Conservation (phyloP, 768 basidiomycete species). For the Leccinum variicolor region DNA sequence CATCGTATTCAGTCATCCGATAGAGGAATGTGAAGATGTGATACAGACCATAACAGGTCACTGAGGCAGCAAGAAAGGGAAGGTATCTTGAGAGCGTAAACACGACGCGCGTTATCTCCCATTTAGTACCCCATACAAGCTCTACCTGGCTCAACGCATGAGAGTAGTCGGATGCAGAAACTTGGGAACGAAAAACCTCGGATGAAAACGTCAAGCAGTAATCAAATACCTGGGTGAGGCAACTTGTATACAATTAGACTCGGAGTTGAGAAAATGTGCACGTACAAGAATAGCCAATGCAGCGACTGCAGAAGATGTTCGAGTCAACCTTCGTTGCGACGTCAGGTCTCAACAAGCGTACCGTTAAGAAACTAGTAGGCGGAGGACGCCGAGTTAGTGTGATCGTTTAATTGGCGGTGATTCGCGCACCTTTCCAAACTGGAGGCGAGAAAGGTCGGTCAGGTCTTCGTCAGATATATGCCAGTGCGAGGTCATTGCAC, state of each 20-base stretch:
- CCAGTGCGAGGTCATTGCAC: conserved; percentile 7
- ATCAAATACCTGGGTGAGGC: conserved; percentile 12
- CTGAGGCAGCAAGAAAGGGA: conserved; percentile 15
- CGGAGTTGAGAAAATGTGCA: background rate
- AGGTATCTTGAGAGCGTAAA: conserved; percentile 29
- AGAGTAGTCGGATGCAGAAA: background rate
- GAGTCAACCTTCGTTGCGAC: background rate
- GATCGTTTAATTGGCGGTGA: background rate
- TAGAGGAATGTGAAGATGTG: background rate
- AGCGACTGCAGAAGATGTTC: conserved; percentile 12
- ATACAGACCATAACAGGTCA: conserved; percentile 19
- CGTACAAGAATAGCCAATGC: conserved; percentile 18
- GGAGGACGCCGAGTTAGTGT: background rate
- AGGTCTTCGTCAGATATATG: background rate
- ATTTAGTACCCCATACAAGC: conserved; percentile 23
- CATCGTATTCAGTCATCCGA: background rate
- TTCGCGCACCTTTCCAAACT: conserved; percentile 19
- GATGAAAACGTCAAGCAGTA: conserved; percentile 22
- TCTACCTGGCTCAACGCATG: conserved; percentile 10
- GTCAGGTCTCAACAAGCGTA: background rate
- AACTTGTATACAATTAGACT: background rate
- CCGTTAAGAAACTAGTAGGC: conserved; percentile 18
- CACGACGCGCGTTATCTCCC: conserved; percentile 19
- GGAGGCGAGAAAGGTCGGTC: conserved; percentile 15
- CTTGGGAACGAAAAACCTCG: conserved; percentile 11